phyloP scores from a whole-genome alignment of 139 green algal genomes.

The Micractinium conductrix region DNA sequence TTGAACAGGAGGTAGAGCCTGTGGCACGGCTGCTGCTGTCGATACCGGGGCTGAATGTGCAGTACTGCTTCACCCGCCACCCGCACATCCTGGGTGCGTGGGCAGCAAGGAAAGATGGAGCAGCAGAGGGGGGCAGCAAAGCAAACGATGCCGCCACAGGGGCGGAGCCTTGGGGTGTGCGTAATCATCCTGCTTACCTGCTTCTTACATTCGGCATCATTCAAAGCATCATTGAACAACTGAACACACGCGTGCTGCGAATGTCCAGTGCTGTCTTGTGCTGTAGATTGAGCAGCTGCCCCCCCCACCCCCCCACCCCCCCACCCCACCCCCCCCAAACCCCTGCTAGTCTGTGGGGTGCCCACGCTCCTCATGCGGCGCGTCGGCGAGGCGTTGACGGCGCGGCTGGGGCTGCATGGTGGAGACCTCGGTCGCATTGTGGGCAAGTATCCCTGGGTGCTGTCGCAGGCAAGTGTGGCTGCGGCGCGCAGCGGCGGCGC shows the following conservation, averaged over 20 bases:
- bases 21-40: neutral
- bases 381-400: neutral
- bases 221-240: too few relatives aligned
- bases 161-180: too few relatives aligned
- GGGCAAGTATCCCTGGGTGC: neutral
- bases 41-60: neutral
- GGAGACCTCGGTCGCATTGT: neutral
- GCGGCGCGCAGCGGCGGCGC: too few relatives aligned
- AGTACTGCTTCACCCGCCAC: neutral
- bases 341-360: neutral
- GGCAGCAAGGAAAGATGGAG: too few relatives aligned
- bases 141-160: too few relatives aligned
- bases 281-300: too few relatives aligned
- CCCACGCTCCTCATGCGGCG: neutral
- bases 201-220: too few relatives aligned
- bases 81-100: constrained; percentile 24
- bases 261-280: too few relatives aligned
- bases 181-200: too few relatives aligned
- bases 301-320: neutral
- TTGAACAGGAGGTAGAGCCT: neutral
- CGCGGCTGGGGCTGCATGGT: neutral
- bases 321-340: too few relatives aligned
- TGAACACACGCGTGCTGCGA: too few relatives aligned
- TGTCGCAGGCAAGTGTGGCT: neutral
- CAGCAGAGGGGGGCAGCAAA: too few relatives aligned